Evolutionary conservation across 1,284 basidiomycete genomes (phyloP), one percentile per base, ranked within the genome.

Genomic region (Xerocomus minutiporus): DNA sequence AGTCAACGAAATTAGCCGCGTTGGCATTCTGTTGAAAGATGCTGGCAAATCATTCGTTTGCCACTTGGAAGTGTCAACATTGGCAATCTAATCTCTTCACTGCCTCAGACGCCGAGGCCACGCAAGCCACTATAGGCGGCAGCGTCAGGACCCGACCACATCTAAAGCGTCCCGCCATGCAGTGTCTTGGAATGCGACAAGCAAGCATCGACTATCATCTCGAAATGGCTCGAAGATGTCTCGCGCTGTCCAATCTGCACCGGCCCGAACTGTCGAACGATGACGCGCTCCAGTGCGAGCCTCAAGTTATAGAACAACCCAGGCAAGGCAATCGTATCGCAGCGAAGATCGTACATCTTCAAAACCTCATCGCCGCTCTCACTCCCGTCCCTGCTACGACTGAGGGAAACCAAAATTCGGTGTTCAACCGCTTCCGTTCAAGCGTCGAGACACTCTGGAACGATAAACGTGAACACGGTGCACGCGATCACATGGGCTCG

Each of bases 311-410:
- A 40, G 47, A 54, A 6, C 51, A 46, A 39, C 42, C 53, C 25
- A 57, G 38, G 46, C 52, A 52, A 12, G 59, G 56, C 25, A 50
- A 43, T 39, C 63, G 62, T 5, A 64, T 60, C 52, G 55, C 59
- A 35, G 59, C 59, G 38, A 64, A 64, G 54, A 60, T 67, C 51
- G 7, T 44, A 32, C 62, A 66, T 48, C 54, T 66, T 38, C 60
- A 43, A 48, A 57, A 55, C 46, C 20, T 54, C 38, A 50, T 53
- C 48, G 53, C 62, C 17, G 26, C 59, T 25, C 64, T 67, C 48
- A 17, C 62, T 4, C 62, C 61, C 17, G 36, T 63, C 34, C 64
- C 64, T 12, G 62, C 62, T 5, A 66, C 63, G 12, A 57, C 55
- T 4, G 65, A 65, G 39, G 32, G 9, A 13, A 52, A 60, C n/a